These are phyloP conservation scores for Arabis hirsuta DNA, from an alignment of 345 rosid genomes.

Conservation along the genomic window DNA sequence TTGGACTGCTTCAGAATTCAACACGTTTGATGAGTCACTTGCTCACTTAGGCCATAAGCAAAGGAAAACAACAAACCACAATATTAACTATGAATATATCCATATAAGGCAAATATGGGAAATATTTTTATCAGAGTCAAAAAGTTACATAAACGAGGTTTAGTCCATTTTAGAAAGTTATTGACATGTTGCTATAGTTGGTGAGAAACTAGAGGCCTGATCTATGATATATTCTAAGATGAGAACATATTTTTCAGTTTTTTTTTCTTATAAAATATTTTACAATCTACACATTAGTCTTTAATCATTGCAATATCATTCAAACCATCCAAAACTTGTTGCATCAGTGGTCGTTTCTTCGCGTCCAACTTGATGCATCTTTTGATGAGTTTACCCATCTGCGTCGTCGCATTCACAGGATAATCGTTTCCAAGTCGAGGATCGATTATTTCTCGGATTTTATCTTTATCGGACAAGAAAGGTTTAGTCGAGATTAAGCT, in stretches of 20 bases:
- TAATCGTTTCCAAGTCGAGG: slow-evolving; percentile 10
- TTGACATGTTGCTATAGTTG: not conserved
- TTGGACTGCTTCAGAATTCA: not conserved
- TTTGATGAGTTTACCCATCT: slow-evolving; percentile 17
- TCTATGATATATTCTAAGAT: not conserved
- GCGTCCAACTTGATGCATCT: slow-evolving; percentile 5
- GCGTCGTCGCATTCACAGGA: not conserved
- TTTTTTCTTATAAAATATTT: not conserved
- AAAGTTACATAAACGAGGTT: not conserved
- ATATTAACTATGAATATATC: not conserved
- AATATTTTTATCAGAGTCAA: not conserved
- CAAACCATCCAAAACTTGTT: slow-evolving; percentile 19
- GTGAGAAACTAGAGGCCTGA: slow-evolving; percentile 8
- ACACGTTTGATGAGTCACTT: not conserved
- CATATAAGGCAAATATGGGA: not conserved
- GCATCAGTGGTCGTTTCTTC: slow-evolving; percentile 13
- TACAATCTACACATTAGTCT: not conserved
- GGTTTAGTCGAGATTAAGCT: slow-evolving; percentile 22
- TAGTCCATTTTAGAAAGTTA: slow-evolving; percentile 14
- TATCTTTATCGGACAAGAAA: slow-evolving; percentile 22
- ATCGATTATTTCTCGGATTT: slow-evolving; percentile 27
- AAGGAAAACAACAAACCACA: not conserved
- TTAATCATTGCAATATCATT: slow-evolving; percentile 21
- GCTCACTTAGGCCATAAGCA: slow-evolving; percentile 11
- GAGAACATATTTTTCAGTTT: no score